A percentile compares a stretch with the other conserved stretches of the same genome.
These are phyloP conservation scores for Tarenaya hassleriana DNA, from an alignment of 345 rosid genomes.

Conservation along the genomic window DNA sequence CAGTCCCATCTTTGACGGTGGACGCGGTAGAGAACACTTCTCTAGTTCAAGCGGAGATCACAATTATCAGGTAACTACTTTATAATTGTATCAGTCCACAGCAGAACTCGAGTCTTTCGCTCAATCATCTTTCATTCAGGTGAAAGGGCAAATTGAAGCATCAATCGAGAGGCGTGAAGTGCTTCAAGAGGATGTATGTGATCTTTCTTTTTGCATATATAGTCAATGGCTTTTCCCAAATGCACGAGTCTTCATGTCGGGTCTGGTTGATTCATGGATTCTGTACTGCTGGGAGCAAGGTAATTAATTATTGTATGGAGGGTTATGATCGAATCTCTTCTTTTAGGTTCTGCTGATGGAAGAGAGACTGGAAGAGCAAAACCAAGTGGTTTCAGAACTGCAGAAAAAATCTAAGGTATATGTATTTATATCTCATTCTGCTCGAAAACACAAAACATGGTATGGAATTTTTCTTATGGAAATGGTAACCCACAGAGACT, in stretches of 20 bases:
- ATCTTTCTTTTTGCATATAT: slow-evolving; percentile 1
- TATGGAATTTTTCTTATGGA: slow-evolving; percentile 21
- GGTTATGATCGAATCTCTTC: slow-evolving; percentile 17
- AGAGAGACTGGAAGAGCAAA: slow-evolving; percentile 43
- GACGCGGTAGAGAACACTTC: slow-evolving; percentile 37
- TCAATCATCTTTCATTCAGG: slow-evolving; percentile 49
- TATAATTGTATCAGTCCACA: slow-evolving; percentile 6
- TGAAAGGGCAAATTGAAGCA: slow-evolving; percentile 47
- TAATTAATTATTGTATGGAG: too few relatives aligned
- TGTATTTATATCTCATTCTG: slow-evolving; percentile 1
- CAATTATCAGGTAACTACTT: slow-evolving; percentile 41
- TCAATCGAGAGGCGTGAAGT: slow-evolving; percentile 43
- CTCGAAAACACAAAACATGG: slow-evolving; percentile 2
- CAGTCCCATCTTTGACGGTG: slow-evolving; percentile 43
- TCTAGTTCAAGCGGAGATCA: slow-evolving; percentile 47
- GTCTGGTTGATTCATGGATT: not conserved
- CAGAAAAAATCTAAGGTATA: slow-evolving; percentile 61
- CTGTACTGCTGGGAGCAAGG: not conserved
- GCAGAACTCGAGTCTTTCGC: not conserved
- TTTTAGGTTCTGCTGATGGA: slow-evolving; percentile 51
- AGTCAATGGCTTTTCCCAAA: not conserved
- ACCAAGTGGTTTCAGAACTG: slow-evolving; percentile 41
- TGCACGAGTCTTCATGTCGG: not conserved
- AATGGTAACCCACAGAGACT: slow-evolving; percentile 48
- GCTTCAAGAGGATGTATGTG: slow-evolving; percentile 58